Conservation (phyloP, 768 basidiomycete genomes). For the Hypsizygus marmoreus region DNA sequence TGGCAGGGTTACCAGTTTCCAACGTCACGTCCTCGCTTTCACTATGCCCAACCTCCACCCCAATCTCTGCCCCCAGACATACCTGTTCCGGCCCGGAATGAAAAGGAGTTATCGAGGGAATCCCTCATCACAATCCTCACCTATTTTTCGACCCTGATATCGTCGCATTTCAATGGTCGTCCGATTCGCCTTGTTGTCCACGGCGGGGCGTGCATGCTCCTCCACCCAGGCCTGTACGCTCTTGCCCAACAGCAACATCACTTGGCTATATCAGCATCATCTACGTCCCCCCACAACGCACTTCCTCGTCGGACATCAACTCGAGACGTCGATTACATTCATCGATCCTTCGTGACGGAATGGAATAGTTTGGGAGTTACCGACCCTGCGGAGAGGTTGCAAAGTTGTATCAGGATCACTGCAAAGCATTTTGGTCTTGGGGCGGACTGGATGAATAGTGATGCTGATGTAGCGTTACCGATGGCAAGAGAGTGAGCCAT, state of each 20-base stretch:
- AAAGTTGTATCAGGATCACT: slow-evolving; percentile 56
- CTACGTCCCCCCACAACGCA: slow-evolving; percentile 22
- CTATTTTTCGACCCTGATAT: slow-evolving; percentile 50
- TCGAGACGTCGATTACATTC: slow-evolving; percentile 68
- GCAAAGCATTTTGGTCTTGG: slow-evolving; percentile 53
- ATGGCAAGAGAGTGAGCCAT: slow-evolving; percentile 60
- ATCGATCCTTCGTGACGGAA: slow-evolving; percentile 60
- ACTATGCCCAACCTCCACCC: slow-evolving; percentile 5
- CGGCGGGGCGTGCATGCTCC: slow-evolving; percentile 75
- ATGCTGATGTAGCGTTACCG: slow-evolving; percentile 71
- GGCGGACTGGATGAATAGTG: slow-evolving; percentile 77
- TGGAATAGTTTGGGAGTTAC: slow-evolving; percentile 46
- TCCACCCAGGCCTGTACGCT: slow-evolving; percentile 47
- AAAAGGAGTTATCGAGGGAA: slow-evolving; percentile 39
- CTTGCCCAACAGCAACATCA: slow-evolving; percentile 31
- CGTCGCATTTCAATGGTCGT: slow-evolving; percentile 42
- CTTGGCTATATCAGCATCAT: slow-evolving; percentile 15
- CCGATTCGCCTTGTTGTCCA: slow-evolving; percentile 66
- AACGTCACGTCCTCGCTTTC: not conserved
- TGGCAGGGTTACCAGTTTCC: not conserved
- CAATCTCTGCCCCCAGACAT: not conserved
- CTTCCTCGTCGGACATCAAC: slow-evolving; percentile 53
- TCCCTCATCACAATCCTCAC: slow-evolving; percentile 49
- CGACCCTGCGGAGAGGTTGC: slow-evolving; percentile 58
- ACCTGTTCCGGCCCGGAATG: slow-evolving; percentile 33